phyloP scores from a whole-genome alignment of 2,329 filamentous ascomycete genomes.

The Hypoxylon sp. region DNA sequence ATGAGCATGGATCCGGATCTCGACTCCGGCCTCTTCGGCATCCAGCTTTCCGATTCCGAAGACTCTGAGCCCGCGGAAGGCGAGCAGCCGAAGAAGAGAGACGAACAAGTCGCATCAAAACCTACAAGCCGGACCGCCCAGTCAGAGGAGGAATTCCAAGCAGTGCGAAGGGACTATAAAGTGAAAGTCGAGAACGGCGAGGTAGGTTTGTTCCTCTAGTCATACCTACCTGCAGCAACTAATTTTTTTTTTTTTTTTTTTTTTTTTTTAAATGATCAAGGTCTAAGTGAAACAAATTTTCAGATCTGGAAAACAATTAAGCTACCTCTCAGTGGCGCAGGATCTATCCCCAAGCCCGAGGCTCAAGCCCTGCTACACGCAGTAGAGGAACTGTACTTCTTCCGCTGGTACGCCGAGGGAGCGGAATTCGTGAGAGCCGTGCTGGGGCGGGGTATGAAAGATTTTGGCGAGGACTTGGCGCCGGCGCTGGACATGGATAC shows the following conservation, averaged over 20 bases:
- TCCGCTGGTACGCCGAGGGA: constrained; percentile 56
- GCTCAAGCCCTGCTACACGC: constrained; percentile 63
- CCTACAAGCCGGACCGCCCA: constrained; percentile 46
- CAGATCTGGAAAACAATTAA: constrained; percentile 56
- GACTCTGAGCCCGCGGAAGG: constrained; percentile 33
- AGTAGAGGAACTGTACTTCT: constrained; percentile 67
- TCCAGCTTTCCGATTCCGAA: constrained; percentile 53
- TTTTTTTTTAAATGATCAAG: background rate
- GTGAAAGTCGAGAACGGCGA: constrained; percentile 64
- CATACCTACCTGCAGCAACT: too few relatives aligned
- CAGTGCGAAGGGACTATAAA: constrained; percentile 55
- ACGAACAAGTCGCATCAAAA: constrained; percentile 3
- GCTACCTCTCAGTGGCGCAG: constrained; percentile 51
- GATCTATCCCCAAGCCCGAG: constrained; percentile 54
- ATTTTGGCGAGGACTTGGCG: constrained; percentile 34
- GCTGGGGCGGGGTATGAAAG: constrained; percentile 40
- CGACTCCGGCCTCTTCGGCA: constrained; percentile 52
- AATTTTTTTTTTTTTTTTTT: too few relatives aligned
- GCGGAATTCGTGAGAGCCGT: constrained; percentile 51
- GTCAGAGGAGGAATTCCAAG: constrained; percentile 60
- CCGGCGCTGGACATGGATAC: constrained; percentile 56
- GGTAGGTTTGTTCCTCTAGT: too few relatives aligned
- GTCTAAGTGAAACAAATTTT: background rate
- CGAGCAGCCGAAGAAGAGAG: constrained; percentile 21
- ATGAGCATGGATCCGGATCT: constrained; percentile 48